Evolutionary conservation across 2,329 filamentous ascomycete species (phyloP).

Genomic region (Exophiala xenobiotica): DNA sequence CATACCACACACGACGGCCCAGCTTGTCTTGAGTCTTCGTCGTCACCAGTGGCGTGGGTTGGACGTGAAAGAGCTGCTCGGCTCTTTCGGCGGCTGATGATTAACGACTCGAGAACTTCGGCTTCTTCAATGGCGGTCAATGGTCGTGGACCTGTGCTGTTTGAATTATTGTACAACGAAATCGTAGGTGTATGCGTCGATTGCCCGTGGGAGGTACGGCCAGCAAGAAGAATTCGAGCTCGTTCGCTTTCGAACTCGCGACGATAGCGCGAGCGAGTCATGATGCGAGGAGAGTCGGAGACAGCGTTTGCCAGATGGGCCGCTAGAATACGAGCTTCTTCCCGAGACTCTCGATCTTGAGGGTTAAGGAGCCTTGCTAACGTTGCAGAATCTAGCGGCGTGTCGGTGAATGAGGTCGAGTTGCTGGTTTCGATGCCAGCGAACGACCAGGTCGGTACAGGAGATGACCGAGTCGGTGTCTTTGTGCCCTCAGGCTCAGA

Average conservation of each 20-base stretch:
- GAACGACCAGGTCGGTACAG: constrained; percentile 38
- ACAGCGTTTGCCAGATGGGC: constrained; percentile 61
- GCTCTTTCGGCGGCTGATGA: constrained; percentile 51
- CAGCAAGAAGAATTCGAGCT: constrained; percentile 63
- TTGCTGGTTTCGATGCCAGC: constrained; percentile 38
- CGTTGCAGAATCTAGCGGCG: constrained; percentile 63
- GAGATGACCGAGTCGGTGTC: constrained; percentile 71
- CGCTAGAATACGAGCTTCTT: constrained; percentile 77
- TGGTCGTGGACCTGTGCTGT: constrained; percentile 27
- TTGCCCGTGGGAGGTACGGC: constrained; percentile 33
- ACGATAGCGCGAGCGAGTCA: constrained; percentile 79
- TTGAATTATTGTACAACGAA: constrained; percentile 13
- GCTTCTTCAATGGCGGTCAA: constrained; percentile 56
- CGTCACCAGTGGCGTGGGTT: constrained; percentile 6
- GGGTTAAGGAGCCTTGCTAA: constrained; percentile 82
- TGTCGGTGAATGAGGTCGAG: constrained; percentile 56
- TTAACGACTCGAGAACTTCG: constrained; percentile 58
- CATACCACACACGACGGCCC: constrained; percentile 92
- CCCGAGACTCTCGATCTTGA: constrained; percentile 69
- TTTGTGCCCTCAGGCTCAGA: constrained; percentile 54
- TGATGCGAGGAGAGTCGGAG: constrained; percentile 46
- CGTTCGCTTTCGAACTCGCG: constrained; percentile 67
- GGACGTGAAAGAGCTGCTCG: constrained; percentile 32
- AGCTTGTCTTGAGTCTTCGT: constrained; percentile 42
- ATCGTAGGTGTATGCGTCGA: constrained; percentile 45